A percentile compares a stretch with the other conserved stretches of the same genome.
phyloP scores from a whole-genome alignment of 2,329 filamentous ascomycete species.

The Botrytis pseudocinerea region DNA sequence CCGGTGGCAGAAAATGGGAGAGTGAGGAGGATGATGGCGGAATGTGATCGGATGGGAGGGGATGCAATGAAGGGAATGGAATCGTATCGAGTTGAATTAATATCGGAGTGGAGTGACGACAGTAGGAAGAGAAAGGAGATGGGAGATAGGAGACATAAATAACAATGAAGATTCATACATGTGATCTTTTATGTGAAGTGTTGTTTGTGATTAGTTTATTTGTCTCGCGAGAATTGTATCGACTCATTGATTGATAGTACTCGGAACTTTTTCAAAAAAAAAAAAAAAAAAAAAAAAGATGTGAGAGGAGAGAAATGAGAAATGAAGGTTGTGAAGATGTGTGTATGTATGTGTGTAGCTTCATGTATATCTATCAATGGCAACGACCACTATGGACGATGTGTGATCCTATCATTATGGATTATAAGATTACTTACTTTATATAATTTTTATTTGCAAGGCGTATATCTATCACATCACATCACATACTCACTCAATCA shows the following conservation, averaged over 20 bases:
- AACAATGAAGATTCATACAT: background rate
- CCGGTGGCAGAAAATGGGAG: background rate
- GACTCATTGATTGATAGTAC: background rate
- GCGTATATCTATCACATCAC: background rate
- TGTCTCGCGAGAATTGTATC: background rate
- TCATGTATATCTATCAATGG: background rate
- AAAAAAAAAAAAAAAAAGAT: background rate
- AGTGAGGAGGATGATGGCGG: background rate
- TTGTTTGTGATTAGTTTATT: background rate
- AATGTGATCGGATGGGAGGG: background rate
- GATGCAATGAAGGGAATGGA: background rate
- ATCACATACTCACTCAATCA: background rate
- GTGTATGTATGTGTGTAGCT: background rate
- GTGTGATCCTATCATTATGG: background rate
- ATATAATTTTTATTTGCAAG: background rate
- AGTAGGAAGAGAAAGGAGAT: background rate
- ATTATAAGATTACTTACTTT: background rate
- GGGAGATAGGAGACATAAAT: background rate
- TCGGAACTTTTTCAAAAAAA: background rate
- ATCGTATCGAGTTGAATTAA: slow-evolving; percentile 1
- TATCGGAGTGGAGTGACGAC: background rate
- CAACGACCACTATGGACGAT: background rate
- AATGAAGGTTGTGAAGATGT: background rate
- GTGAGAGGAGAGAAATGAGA: background rate
- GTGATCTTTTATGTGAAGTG: background rate